These are phyloP conservation scores for Phytophthora ohioensis DNA, from an alignment of 352 stramenopile species.

Conservation along the genomic window DNA sequence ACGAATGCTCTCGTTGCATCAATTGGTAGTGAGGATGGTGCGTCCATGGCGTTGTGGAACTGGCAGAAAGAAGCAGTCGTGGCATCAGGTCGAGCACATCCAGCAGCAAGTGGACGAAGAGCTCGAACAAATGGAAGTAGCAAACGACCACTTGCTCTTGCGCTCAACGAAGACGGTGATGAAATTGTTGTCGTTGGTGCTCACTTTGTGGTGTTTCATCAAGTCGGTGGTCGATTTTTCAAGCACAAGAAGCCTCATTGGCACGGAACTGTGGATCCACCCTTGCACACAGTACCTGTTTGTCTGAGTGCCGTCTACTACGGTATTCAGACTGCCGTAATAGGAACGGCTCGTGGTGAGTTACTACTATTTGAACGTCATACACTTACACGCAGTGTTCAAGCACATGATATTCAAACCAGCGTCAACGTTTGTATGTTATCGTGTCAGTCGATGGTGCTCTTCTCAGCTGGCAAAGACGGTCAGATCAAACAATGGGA, in stretches of 20 bases:
- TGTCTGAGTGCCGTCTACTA: conserved; percentile 69
- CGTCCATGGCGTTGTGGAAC: conserved; percentile 85
- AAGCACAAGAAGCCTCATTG: conserved; percentile 74
- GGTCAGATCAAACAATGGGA: conserved; percentile 86
- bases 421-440: conserved; percentile 68
- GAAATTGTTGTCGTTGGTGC: conserved; percentile 72
- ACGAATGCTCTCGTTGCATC: conserved; percentile 68
- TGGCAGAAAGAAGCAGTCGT: conserved; percentile 73
- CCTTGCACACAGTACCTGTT: conserved; percentile 55
- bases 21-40: conserved; percentile 64
- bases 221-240: conserved; percentile 65
- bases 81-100: conserved; percentile 60
- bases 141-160: conserved; percentile 60
- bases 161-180: conserved; percentile 73
- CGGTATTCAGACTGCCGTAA: conserved; percentile 58
- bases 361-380: conserved; percentile 78
- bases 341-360: conserved; percentile 70
- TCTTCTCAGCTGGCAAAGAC: conserved; percentile 84
- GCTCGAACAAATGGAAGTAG: conserved; percentile 14
- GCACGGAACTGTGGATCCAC: conserved; percentile 32
- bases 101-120: conserved; percentile 25
- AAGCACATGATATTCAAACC: conserved; percentile 62
- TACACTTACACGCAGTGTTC: conserved; percentile 58
- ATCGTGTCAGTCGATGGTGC: conserved; percentile 73
- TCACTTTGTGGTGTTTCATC: conserved; percentile 72